Base-by-base conservation (phyloP, 1,284 basidiomycete species). In the Moniliophthora roreri region DNA sequence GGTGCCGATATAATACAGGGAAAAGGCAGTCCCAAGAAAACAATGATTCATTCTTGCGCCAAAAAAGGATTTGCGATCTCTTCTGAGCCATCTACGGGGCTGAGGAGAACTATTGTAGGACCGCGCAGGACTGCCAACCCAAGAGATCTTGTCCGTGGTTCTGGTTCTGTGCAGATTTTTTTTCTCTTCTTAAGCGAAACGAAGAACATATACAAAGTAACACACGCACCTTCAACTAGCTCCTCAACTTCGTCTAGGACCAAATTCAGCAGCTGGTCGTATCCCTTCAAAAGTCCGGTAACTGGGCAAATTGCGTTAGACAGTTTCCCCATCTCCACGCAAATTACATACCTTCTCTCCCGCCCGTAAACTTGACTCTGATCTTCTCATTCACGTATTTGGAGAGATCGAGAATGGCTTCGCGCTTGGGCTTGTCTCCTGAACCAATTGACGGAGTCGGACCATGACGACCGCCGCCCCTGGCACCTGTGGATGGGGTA, bases 351-450 rank as follows among this genome's bases (percentile, higher is more conserved):
- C 95, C 95, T 82, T 98, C 93, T 26, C 96, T 78, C 23, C 96
- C 96, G 44, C 96, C 96, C 23, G 93, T 93, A 67, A 99, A 98
- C 73, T 98, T 98, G 66, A 99, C 95, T 52, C 93, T 79, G 67
- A 99, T 92, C 59, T 84, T 81, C 71, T 95, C 87, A 71, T 98
- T 93, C 48, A 91, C 88, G 65, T 97, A 98, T 69, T 96, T 95
- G 54, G 91, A 85, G 38, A 99, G 84, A 72, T 98, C 95, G 26
- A 99, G 84, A 70, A 99, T 98, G 28, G 93, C 92, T 72, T 99
- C 96, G 48, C 93, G 85, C 70, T 93, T 94, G 48, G 93, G 93
- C 69, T 93, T 93, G 60, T 95, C 93, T 66, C 79, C 75, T n/a
- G 80, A 71, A 16, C 80, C 75, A 44, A 74, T 74, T 7, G 76